Percentiles rank a stretch among this genome's conserved stretches.
Conservation (phyloP, 2,329 filamentous ascomycete genomes). For the Byssochlamys sp. region DNA sequence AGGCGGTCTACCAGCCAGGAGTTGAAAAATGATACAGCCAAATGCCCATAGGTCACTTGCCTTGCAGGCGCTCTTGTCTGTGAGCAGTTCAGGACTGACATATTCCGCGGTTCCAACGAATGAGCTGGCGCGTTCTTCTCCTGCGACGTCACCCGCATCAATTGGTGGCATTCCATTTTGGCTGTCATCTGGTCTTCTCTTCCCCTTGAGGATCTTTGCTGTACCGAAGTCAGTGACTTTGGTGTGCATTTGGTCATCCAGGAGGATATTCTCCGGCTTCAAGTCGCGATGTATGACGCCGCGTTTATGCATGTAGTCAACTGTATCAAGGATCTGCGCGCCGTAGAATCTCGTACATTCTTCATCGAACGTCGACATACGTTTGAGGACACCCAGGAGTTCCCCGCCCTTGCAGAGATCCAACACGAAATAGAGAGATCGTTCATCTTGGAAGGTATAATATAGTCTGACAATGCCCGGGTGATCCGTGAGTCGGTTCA, state of each 20-base stretch:
- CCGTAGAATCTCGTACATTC: conserved; percentile 92
- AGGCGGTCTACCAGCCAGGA: conserved; percentile 86
- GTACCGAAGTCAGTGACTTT: conserved; percentile 99
- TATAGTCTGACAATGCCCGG: conserved; percentile 93
- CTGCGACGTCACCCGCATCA: conserved; percentile 46
- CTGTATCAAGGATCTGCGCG: conserved; percentile 88
- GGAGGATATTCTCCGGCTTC: conserved; percentile 90
- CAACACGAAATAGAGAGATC: conserved; percentile 90
- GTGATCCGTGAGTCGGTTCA: conserved; percentile 91
- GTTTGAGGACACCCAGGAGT: conserved; percentile 82
- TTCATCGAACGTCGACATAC: conserved; percentile 85
- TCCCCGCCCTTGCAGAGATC: conserved; percentile 89
- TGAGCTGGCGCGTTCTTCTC: conserved; percentile 71
- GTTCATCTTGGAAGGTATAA: conserved; percentile 96
- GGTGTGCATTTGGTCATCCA: conserved; percentile 92
- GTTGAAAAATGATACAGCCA: conserved; percentile 93
- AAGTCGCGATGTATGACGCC: conserved; percentile 94
- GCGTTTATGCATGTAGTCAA: conserved; percentile 94
- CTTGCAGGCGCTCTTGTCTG: conserved; percentile 93
- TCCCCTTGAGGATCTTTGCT: conserved; percentile 70
- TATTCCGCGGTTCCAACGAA: conserved; percentile 98
- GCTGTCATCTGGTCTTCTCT: conserved; percentile 36
- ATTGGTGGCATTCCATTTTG: conserved; percentile 38
- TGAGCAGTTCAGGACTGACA: conserved; percentile 92
- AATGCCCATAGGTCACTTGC: conserved; percentile 97